These are phyloP conservation scores for Fraxinus velutina DNA, from an alignment of 305 asterid genomes.

Conservation along the genomic window DNA sequence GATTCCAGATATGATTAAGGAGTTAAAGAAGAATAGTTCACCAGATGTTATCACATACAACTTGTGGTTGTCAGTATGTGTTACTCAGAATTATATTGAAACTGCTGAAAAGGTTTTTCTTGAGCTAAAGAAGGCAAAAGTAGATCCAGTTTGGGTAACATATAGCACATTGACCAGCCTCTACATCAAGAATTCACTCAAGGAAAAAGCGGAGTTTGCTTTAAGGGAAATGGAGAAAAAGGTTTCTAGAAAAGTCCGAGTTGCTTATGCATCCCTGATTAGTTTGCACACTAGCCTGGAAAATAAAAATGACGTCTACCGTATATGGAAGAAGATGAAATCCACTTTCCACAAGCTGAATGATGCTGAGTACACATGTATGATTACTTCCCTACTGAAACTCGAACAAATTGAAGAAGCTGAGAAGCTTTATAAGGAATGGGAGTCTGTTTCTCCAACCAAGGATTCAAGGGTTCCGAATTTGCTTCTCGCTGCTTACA, in stretches of 20 bases:
- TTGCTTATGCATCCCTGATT: slow-evolving; percentile 66
- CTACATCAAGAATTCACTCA: slow-evolving; percentile 61
- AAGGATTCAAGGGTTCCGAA: slow-evolving; percentile 73
- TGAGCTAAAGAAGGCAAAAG: slow-evolving; percentile 52
- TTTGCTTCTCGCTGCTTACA: slow-evolving; percentile 68
- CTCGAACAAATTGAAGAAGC: slow-evolving; percentile 60
- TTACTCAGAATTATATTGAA: slow-evolving; percentile 55
- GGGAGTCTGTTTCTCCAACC: slow-evolving; percentile 79
- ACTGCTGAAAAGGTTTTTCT: slow-evolving; percentile 60
- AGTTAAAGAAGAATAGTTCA: slow-evolving; percentile 56
- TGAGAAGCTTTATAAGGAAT: slow-evolving; percentile 60
- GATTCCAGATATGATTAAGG: slow-evolving; percentile 49
- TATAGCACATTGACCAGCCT: slow-evolving; percentile 75
- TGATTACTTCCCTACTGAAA: slow-evolving; percentile 64
- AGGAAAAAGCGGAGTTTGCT: slow-evolving; percentile 58
- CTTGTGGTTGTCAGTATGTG: slow-evolving; percentile 65
- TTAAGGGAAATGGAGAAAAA: slow-evolving; percentile 80
- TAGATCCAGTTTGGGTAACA: slow-evolving; percentile 84
- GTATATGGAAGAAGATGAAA: slow-evolving; percentile 77
- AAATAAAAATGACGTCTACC: slow-evolving; percentile 48
- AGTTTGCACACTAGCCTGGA: slow-evolving; percentile 62
- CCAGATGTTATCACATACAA: slow-evolving; percentile 84
- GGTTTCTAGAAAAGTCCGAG: slow-evolving; percentile 52
- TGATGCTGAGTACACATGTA: slow-evolving; percentile 68
- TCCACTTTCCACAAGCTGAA: slow-evolving; percentile 54